These are phyloP conservation scores for Zymoseptoria brevis DNA, from an alignment of 2,329 filamentous ascomycete genomes.

Conservation along the genomic window DNA sequence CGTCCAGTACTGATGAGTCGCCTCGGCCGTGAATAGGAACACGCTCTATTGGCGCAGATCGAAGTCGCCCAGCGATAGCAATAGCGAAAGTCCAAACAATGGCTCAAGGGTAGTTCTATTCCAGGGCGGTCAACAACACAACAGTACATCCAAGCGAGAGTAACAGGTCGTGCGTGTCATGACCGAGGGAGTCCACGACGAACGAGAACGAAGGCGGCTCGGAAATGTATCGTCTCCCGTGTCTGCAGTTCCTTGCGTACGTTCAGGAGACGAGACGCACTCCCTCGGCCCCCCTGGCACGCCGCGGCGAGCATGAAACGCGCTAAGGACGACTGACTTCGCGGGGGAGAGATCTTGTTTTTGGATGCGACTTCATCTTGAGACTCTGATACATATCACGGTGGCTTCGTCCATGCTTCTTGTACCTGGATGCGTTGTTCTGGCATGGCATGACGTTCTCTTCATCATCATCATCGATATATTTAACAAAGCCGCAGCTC, in stretches of 20 bases:
- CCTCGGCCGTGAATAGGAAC: background rate
- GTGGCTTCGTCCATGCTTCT: background rate
- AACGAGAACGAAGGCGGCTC: no score
- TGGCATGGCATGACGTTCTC: background rate
- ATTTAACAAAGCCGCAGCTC: background rate
- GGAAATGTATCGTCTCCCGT: background rate
- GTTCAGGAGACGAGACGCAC: background rate
- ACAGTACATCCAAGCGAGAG: background rate
- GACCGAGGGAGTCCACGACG: background rate
- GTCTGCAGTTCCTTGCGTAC: background rate
- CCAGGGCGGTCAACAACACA: background rate
- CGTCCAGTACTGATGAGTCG: background rate
- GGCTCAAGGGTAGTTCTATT: background rate
- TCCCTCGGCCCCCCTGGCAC: background rate
- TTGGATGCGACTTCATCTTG: background rate
- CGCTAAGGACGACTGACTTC: background rate
- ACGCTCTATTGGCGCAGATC: background rate
- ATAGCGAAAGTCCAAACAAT: background rate
- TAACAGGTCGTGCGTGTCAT: background rate
- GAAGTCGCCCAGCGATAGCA: background rate
- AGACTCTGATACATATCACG: background rate
- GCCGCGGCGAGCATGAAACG: background rate
- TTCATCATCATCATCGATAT: background rate
- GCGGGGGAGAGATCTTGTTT: background rate
- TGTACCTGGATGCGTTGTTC: background rate